These are phyloP conservation scores for Thraustotheca clavata DNA, from an alignment of 352 stramenopile species.

Conservation along the genomic window DNA sequence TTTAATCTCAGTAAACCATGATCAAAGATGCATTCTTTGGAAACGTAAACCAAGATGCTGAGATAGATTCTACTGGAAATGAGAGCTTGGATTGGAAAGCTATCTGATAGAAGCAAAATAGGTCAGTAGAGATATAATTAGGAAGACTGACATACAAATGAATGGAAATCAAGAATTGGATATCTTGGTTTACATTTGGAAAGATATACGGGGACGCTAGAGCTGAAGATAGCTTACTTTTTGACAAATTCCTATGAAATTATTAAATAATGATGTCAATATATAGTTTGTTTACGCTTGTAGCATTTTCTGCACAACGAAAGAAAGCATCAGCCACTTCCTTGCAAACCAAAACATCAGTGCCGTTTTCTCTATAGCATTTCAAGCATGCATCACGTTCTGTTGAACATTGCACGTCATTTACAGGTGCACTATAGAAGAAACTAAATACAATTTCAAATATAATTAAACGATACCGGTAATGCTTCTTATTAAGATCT, in stretches of 20 bases:
- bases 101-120: background rate
- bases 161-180: too few relatives aligned
- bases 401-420: constrained; percentile 67
- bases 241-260: constrained; percentile 17
- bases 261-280: background rate
- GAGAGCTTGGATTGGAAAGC: too few relatives aligned
- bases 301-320: constrained; percentile 68
- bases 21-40: too few relatives aligned
- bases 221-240: constrained; percentile 19
- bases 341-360: constrained; percentile 74
- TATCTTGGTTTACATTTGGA: too few relatives aligned
- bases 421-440: constrained; percentile 42
- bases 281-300: constrained; percentile 38
- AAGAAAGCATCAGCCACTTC: constrained; percentile 80
- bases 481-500: constrained; percentile 78
- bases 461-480: constrained; percentile 23
- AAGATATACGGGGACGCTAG: too few relatives aligned
- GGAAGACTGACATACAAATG: too few relatives aligned
- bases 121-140: too few relatives aligned
- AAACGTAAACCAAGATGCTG: too few relatives aligned
- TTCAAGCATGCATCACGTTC: constrained; percentile 75
- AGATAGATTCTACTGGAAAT: too few relatives aligned
- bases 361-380: constrained; percentile 80
- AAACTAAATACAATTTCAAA: background rate
- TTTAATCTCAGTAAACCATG: too few relatives aligned